Conservation (phyloP, 2,329 filamentous ascomycete genomes). For the Colletotrichum filicis region DNA sequence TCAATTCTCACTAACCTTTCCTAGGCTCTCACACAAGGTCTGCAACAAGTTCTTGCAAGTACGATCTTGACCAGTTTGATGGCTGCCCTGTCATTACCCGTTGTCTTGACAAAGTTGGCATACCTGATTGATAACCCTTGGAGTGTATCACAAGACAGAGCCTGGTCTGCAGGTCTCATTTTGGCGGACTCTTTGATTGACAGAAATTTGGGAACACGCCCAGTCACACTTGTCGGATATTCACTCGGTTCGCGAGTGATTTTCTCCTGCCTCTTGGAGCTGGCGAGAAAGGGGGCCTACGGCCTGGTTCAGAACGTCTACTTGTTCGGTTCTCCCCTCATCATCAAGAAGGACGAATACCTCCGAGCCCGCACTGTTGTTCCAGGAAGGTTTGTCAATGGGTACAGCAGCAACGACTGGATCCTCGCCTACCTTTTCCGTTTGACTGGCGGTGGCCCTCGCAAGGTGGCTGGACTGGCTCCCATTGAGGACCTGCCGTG, state of each 20-base stretch:
- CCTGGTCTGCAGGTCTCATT: constrained; percentile 88
- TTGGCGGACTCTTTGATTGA: constrained; percentile 94
- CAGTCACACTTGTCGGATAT: constrained; percentile 94
- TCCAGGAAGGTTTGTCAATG: constrained; percentile 92
- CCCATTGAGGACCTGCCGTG: constrained; percentile 80
- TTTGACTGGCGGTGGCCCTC: constrained; percentile 90
- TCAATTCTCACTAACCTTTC: constrained; percentile 40
- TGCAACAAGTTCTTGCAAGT: constrained; percentile 93
- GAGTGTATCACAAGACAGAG: constrained; percentile 94
- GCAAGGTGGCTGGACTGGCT: constrained; percentile 85
- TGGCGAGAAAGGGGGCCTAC: constrained; percentile 83
- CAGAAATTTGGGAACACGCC: constrained; percentile 88
- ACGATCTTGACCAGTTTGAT: constrained; percentile 91
- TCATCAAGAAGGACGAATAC: constrained; percentile 92
- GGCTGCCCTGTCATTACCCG: constrained; percentile 91
- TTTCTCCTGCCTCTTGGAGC: constrained; percentile 88
- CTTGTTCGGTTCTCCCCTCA: constrained; percentile 90
- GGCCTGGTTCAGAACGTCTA: constrained; percentile 96
- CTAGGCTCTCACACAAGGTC: constrained; percentile 91
- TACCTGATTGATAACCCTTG: constrained; percentile 99
- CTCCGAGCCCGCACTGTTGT: constrained; percentile 84
- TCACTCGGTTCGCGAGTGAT: constrained; percentile 93
- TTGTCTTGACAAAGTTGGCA: constrained; percentile 91
- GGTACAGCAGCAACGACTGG: constrained; percentile 96
- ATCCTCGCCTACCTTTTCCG: constrained; percentile 97